A percentile compares a stretch with the other conserved stretches of the same genome.
Conservation (phyloP, 345 rosid genomes). For the Ceriops zippeliana region DNA sequence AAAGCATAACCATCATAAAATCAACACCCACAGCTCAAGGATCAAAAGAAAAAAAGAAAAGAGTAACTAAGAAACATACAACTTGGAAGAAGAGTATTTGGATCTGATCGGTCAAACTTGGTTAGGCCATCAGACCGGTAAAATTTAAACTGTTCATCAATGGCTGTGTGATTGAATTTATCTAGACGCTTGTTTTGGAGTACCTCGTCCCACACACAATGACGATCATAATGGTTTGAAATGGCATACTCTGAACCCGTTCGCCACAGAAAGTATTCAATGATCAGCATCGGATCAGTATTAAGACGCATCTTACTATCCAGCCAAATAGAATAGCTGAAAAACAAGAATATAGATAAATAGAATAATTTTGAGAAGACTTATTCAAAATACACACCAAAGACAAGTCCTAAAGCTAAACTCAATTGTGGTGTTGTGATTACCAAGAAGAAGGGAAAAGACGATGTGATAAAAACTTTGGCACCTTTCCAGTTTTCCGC, state of each 20-base stretch:
- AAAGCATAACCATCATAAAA: constrained; percentile 21
- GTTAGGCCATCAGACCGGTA: constrained; percentile 79
- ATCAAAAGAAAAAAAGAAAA: constrained; percentile 8
- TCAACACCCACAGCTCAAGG: constrained; percentile 13
- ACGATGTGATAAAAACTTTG: constrained; percentile 83
- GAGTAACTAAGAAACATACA: constrained; percentile 42
- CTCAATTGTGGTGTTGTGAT: constrained; percentile 18
- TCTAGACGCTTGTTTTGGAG: constrained; percentile 71
- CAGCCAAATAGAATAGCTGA: constrained; percentile 92
- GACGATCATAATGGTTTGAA: constrained; percentile 93
- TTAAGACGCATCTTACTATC: constrained; percentile 91
- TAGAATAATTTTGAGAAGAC: constrained; percentile 7
- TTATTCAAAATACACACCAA: neutral
- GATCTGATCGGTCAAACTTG: constrained; percentile 59
- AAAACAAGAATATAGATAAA: constrained; percentile 14
- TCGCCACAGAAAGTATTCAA: constrained; percentile 87
- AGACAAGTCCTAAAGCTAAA: constrained; percentile 21
- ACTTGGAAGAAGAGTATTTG: constrained; percentile 69
- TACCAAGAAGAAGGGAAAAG: constrained; percentile 94
- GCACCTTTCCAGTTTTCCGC: constrained; percentile 92
- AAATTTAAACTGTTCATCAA: constrained; percentile 69
- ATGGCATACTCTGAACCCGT: constrained; percentile 79
- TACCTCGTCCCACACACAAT: constrained; percentile 96
- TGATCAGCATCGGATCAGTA: constrained; percentile 70
- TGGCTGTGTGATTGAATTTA: constrained; percentile 70